A percentile compares a stretch with the other conserved stretches of the same genome.
Evolutionary conservation across 169 alveolate genomes (phyloP).

Genomic region (Eimeria acervulina): DNA sequence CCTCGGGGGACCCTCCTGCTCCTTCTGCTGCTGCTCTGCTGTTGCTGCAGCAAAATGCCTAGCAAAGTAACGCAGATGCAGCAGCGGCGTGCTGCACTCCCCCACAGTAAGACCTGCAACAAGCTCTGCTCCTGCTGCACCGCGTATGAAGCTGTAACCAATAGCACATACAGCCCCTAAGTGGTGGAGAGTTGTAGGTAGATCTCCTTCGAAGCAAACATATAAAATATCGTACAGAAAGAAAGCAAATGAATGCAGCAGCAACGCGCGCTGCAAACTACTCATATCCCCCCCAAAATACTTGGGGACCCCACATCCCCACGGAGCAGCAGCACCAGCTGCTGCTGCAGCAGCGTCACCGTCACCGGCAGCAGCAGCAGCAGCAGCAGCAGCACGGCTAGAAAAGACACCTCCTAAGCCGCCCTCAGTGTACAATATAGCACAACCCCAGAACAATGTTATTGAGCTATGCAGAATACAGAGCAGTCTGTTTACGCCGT

Average conservation of each 20-base stretch:
- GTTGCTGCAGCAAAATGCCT: constrained; percentile 57
- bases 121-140: constrained; percentile 66
- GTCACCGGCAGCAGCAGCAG: neutral
- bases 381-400: neutral
- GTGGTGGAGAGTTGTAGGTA: constrained; percentile 72
- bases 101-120: constrained; percentile 72
- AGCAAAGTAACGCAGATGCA: constrained; percentile 81
- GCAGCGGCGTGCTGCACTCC: constrained; percentile 84
- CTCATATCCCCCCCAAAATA: constrained; percentile 50
- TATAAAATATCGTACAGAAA: constrained; percentile 79
- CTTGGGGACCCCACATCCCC: neutral
- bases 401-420: neutral
- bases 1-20: neutral
- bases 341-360: neutral
- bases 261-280: constrained; percentile 64
- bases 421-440: neutral
- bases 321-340: neutral
- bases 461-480: constrained; percentile 61
- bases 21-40: neutral
- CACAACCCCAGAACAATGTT: neutral
- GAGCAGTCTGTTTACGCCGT: constrained; percentile 67
- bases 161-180: constrained; percentile 37
- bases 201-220: constrained; percentile 38
- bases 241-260: constrained; percentile 78
- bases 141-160: neutral